These are phyloP conservation scores for Zizania palustris DNA, from an alignment of 202 grass and related monocot species.

Conservation along the genomic window DNA sequence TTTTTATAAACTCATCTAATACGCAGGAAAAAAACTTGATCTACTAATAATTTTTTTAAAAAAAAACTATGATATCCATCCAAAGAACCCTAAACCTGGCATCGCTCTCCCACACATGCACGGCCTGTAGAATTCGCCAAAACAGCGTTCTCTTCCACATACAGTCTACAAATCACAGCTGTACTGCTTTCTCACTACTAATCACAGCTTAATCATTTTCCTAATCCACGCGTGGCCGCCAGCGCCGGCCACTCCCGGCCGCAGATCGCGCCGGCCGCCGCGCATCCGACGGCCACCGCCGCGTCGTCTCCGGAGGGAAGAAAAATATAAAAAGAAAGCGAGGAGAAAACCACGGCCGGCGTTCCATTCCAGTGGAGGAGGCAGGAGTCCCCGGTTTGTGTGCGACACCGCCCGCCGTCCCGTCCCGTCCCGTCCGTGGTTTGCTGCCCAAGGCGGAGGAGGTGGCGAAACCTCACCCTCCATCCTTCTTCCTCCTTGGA, in stretches of 20 bases:
- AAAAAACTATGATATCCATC: too few species aligned
- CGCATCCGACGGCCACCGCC: neutral
- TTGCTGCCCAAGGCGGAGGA: constrained; percentile 33
- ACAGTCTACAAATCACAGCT: too few species aligned
- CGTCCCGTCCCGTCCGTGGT: constrained; percentile 42
- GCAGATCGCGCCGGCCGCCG: neutral
- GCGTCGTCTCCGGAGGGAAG: too few species aligned
- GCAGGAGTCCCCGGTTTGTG: constrained; percentile 33
- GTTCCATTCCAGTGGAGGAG: constrained; percentile 32
- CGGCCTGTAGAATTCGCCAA: too few species aligned
- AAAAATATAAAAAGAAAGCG: too few species aligned
- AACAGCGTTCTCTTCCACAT: too few species aligned
- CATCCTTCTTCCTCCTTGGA: neutral
- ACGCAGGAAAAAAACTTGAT: too few species aligned
- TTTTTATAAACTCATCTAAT: too few species aligned
- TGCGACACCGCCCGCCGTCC: constrained; percentile 36
- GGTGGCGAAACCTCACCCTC: constrained; percentile 30
- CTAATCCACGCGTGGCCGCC: neutral
- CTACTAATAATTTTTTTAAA: too few species aligned
- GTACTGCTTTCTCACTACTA: neutral
- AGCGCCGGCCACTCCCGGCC: neutral
- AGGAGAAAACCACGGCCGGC: constrained; percentile 37
- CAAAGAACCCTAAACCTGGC: too few species aligned
- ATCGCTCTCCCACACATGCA: too few species aligned
- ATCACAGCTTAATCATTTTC: neutral